Evolutionary conservation across 1,284 basidiomycete species (phyloP).

Genomic region (Papiliotrema fonsecae): DNA sequence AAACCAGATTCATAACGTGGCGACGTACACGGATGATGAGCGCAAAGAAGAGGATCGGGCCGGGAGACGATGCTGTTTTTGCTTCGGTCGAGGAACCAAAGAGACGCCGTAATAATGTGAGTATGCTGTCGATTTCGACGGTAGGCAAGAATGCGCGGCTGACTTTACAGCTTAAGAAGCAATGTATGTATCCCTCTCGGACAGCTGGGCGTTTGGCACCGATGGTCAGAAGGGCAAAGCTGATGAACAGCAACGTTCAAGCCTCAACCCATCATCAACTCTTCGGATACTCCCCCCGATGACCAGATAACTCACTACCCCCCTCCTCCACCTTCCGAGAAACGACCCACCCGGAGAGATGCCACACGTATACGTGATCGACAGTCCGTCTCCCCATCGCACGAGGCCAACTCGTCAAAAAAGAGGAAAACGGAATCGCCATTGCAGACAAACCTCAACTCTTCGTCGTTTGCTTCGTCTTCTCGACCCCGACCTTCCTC

Average conservation of each 20-base stretch:
- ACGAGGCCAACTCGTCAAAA: constrained; percentile 2
- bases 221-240: too few species aligned
- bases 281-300: constrained; percentile 27
- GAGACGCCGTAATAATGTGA: constrained; percentile 20
- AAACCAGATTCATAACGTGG: too few species aligned
- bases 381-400: constrained; percentile 16
- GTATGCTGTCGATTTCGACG: constrained; percentile 3
- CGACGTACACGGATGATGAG: too few species aligned
- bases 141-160: too few species aligned
- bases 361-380: constrained; percentile 30
- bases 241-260: constrained; percentile 24
- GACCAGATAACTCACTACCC: constrained; percentile 14
- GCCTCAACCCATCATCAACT: constrained; percentile 28
- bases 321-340: constrained; percentile 40
- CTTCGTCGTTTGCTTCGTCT: constrained; percentile 13
- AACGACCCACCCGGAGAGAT: constrained; percentile 34
- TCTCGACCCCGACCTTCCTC: constrained; percentile 14
- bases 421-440: constrained; percentile 4
- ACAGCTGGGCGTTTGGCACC: too few species aligned
- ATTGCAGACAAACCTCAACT: constrained; percentile 9
- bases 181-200: neutral
- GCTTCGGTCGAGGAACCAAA: constrained; percentile 10
- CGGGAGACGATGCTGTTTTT: too few species aligned
- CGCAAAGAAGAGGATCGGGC: too few species aligned
- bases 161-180: constrained; percentile 10